Evolutionary conservation across 768 basidiomycete genomes (phyloP).

Genomic region (Leucocoprinus birnbaumii): DNA sequence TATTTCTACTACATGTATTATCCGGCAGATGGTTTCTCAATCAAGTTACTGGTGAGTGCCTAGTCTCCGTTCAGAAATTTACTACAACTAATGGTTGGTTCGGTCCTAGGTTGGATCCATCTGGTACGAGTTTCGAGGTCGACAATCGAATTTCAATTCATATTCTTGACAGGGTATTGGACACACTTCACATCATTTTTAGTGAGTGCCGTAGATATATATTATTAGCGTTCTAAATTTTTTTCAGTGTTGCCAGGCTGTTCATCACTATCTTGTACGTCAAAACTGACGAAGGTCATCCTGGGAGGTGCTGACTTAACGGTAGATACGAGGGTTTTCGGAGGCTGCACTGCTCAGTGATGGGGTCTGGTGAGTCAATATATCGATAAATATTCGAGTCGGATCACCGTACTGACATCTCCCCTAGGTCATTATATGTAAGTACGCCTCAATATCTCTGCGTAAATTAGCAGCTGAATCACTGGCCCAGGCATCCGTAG

Average conservation of each 20-base stretch:
- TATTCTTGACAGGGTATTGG: constrained; percentile 28
- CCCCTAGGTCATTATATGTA: constrained; percentile 33
- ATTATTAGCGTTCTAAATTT: background rate
- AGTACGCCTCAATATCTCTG: constrained; percentile 10
- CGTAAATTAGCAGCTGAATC: background rate
- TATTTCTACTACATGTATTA: constrained; percentile 42
- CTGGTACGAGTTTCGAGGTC: constrained; percentile 25
- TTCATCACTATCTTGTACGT: constrained; percentile 41
- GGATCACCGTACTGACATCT: background rate
- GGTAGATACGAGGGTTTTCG: constrained; percentile 38
- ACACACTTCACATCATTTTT: constrained; percentile 37
- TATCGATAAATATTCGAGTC: background rate
- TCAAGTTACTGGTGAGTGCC: constrained; percentile 33
- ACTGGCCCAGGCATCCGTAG: constrained; percentile 30
- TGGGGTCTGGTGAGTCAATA: constrained; percentile 36
- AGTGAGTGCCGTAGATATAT: constrained; percentile 25
- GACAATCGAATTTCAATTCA: background rate
- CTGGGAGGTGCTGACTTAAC: background rate
- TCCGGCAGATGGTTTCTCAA: constrained; percentile 29
- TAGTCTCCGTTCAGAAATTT: background rate
- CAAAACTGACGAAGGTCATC: background rate
- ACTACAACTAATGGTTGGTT: background rate
- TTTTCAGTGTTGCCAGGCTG: constrained; percentile 36
- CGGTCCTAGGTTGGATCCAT: constrained; percentile 27
- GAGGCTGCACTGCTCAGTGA: constrained; percentile 22